Conservation (phyloP, 2,329 filamentous ascomycete species). For the Penicillium sp. region DNA sequence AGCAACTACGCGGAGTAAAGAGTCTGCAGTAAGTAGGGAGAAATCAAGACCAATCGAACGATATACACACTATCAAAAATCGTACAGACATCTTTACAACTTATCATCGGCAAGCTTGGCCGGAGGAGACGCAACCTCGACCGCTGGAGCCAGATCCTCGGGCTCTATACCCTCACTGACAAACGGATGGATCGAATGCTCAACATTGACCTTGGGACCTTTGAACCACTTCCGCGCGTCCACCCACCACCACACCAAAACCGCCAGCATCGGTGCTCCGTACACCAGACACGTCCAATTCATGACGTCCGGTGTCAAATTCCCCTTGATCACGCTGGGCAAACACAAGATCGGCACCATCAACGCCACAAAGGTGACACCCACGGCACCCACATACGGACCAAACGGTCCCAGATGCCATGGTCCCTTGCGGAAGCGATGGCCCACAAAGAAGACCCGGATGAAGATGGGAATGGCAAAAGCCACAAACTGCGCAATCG, state of each 20-base stretch:
- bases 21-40: too few relatives aligned
- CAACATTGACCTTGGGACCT: conserved; percentile 62
- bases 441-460: conserved; percentile 49
- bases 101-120: conserved; percentile 10
- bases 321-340: conserved; percentile 50
- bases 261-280: conserved; percentile 56
- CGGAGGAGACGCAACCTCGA: neutral
- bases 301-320: conserved; percentile 52
- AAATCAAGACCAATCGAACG: too few relatives aligned
- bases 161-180: conserved; percentile 22
- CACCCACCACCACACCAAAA: conserved; percentile 58
- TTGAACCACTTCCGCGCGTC: conserved; percentile 64
- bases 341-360: conserved; percentile 66
- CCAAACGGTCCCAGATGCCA: conserved; percentile 62
- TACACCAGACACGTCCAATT: conserved; percentile 66
- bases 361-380: conserved; percentile 55
- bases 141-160: neutral
- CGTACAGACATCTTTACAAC: neutral
- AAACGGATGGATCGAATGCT: conserved; percentile 41
- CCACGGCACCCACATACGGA: conserved; percentile 51
- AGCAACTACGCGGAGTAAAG: too few relatives aligned
- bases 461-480: conserved; percentile 42
- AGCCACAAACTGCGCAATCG: conserved; percentile 59
- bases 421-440: conserved; percentile 59
- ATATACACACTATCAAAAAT: too few relatives aligned